phyloP scores from a whole-genome alignment of 108 stramenopile genomes.

The Schizochytrium sp. region DNA sequence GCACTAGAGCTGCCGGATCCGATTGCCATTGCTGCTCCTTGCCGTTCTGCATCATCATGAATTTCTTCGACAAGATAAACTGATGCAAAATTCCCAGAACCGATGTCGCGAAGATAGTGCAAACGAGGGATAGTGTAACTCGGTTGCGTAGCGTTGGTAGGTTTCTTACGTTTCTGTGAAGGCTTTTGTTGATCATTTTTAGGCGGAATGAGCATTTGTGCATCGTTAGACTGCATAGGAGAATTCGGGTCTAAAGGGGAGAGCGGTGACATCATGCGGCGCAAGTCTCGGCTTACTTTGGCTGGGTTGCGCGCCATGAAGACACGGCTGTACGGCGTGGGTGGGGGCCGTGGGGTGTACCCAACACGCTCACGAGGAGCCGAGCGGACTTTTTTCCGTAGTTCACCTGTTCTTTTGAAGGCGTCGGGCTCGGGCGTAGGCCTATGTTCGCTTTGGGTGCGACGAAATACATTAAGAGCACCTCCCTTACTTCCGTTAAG shows the following conservation, averaged over 20 bases:
- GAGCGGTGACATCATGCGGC: neutral
- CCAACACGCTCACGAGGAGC: conserved; percentile 1
- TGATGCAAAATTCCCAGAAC: neutral
- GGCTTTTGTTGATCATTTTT: neutral
- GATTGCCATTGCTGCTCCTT: neutral
- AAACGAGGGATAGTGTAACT: neutral
- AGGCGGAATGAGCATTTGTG: neutral
- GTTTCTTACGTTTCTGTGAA: neutral
- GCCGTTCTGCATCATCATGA: neutral
- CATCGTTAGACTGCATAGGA: neutral
- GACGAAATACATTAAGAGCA: neutral
- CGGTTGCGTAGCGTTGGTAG: neutral
- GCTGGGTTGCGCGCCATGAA: neutral
- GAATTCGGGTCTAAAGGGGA: neutral
- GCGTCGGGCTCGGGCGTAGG: conserved; percentile 43
- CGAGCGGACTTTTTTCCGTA: neutral
- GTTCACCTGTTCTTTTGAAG: conserved; percentile 1
- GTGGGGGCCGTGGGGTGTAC: conserved; percentile 19
- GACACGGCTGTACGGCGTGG: conserved; percentile 5
- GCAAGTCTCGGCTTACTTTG: neutral
- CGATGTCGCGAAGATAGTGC: neutral
- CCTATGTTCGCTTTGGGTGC: conserved; percentile 25
- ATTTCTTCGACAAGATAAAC: conserved; percentile 18
- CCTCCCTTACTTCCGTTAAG: neutral
- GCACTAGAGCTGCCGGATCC: neutral